Conservation (phyloP, 1,139 yeast species). For the Debaryomycetaceae sp. region DNA sequence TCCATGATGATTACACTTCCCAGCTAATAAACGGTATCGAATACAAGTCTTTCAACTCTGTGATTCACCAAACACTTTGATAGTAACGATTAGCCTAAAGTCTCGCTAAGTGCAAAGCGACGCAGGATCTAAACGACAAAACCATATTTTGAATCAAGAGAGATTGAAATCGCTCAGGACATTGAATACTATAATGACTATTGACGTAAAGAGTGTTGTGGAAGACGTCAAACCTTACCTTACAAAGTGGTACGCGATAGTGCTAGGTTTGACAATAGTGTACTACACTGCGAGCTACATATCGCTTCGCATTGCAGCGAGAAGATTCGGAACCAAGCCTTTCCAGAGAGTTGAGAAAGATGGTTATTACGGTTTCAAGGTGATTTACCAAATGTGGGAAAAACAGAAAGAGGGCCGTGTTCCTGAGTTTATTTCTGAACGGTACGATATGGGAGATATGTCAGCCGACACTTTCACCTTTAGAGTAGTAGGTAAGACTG, state of each 20-base stretch:
- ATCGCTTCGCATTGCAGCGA: slow-evolving; percentile 1
- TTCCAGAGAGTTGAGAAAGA: slow-evolving; percentile 10
- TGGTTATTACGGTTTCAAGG: slow-evolving; percentile 20
- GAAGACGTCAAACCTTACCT: neutral
- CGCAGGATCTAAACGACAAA: no score
- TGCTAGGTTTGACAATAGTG: neutral
- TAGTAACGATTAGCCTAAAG: no score
- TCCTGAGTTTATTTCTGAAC: slow-evolving; percentile 15
- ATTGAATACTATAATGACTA: no score
- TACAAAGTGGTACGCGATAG: neutral
- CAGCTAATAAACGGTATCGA: no score
- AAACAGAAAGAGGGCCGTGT: slow-evolving; percentile 21
- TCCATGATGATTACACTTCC: no score
- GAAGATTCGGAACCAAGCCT: slow-evolving; percentile 19
- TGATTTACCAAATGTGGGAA: slow-evolving; percentile 8
- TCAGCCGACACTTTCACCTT: slow-evolving; percentile 8
- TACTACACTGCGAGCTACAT: neutral
- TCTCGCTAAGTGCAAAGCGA: no score
- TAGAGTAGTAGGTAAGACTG: slow-evolving; percentile 16
- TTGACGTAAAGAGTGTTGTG: no score
- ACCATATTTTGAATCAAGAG: no score
- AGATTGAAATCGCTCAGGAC: no score
- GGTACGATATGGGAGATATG: neutral
- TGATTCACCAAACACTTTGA: no score
- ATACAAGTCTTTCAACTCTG: no score